Evolutionary conservation across 2,329 filamentous ascomycete genomes (phyloP).

Genomic region (Sarocladium oryzae): DNA sequence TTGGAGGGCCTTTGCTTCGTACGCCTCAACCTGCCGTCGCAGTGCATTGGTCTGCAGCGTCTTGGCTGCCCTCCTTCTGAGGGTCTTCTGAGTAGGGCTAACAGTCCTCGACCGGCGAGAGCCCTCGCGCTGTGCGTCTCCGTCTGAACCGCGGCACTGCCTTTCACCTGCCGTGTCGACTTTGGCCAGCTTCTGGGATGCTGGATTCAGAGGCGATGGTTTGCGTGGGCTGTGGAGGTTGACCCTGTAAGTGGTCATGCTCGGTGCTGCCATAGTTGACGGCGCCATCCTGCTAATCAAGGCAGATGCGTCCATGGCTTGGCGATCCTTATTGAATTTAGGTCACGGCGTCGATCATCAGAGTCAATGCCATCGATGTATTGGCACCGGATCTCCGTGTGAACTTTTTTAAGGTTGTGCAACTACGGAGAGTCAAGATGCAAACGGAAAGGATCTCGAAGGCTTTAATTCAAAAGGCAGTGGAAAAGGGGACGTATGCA

Average conservation of each 20-base stretch:
- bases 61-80: slow-evolving; percentile 34
- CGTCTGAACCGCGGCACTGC: background rate
- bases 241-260: slow-evolving; percentile 6
- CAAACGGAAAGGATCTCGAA: background rate
- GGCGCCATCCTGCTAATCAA: background rate
- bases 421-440: background rate
- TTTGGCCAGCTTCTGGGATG: slow-evolving; percentile 1
- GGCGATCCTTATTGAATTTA: background rate
- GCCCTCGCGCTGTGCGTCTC: background rate
- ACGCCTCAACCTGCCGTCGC: slow-evolving; percentile 20
- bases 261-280: background rate
- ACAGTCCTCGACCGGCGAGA: background rate
- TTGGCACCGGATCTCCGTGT: no score
- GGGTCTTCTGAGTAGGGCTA: slow-evolving; percentile 34
- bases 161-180: slow-evolving; percentile 8
- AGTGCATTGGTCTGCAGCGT: slow-evolving; percentile 32
- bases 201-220: slow-evolving; percentile 24
- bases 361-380: background rate
- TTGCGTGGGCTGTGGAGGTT: slow-evolving; percentile 15
- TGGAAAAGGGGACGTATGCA: background rate
- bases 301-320: slow-evolving; percentile 3
- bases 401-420: no score
- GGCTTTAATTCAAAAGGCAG: background rate
- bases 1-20: slow-evolving; percentile 14
- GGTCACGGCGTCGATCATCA: background rate